phyloP scores from a whole-genome alignment of 2,329 filamentous ascomycete species.

The Fusarium pininemorale region DNA sequence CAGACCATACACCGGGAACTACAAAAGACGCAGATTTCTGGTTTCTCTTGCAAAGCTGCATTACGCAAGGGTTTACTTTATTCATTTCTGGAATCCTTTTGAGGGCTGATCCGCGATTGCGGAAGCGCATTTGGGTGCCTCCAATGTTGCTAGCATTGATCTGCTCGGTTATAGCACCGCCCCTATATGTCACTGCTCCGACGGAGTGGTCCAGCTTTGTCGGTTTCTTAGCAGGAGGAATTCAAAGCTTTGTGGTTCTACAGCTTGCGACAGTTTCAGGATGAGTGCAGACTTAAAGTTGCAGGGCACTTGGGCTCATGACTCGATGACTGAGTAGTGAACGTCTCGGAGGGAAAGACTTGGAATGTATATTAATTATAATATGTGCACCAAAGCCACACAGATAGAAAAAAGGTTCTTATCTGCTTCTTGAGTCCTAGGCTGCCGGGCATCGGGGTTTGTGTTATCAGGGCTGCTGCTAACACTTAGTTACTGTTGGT shows the following conservation, averaged over 20 bases:
- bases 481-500: too few species aligned
- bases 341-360: accelerated
- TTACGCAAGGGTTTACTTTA: not conserved
- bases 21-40: not conserved
- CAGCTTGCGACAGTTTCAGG: not conserved
- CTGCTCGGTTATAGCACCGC: not conserved
- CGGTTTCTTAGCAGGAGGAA: accelerated
- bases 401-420: too few species aligned
- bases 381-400: too few species aligned
- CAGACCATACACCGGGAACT: not conserved
- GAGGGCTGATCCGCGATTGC: not conserved
- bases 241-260: not conserved
- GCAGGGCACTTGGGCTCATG: too few species aligned
- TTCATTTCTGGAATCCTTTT: not conserved
- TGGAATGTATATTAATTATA: accelerated
- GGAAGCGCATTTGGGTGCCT: not conserved
- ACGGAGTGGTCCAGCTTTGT: not conserved
- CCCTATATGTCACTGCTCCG: not conserved
- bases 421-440: too few species aligned
- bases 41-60: not conserved
- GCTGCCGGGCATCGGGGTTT: too few species aligned
- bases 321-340: too few species aligned
- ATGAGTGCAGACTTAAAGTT: not conserved
- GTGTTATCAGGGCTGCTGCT: too few species aligned
- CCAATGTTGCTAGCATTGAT: not conserved